phyloP scores from a whole-genome alignment of 129 eudicot genomes.

The Gnaphalium uliginosum region DNA sequence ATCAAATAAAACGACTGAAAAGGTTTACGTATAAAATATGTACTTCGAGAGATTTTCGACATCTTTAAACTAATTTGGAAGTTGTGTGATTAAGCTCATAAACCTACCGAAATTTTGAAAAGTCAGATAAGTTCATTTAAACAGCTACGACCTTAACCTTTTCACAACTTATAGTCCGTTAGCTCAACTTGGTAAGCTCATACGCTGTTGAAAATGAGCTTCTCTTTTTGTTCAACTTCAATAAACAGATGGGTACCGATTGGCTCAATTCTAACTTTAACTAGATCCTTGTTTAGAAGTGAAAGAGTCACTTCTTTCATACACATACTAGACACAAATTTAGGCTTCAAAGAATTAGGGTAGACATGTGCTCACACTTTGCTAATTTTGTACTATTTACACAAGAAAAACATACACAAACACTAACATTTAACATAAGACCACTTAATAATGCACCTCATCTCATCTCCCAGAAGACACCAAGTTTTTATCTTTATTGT shows the following conservation, averaged over 20 bases:
- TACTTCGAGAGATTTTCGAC: no score
- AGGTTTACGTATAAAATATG: not conserved
- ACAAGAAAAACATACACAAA: conserved; percentile 27
- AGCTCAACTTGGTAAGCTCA: not conserved
- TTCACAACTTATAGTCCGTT: no score
- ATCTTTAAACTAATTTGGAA: no score
- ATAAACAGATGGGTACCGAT: no score
- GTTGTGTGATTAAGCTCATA: no score
- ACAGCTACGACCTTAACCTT: no score
- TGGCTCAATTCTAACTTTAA: conserved; percentile 5
- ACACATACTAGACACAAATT: conserved; percentile 18
- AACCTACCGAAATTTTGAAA: no score
- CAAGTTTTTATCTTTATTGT: conserved; percentile 37
- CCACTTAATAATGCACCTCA: conserved; percentile 22
- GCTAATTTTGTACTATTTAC: conserved; percentile 32
- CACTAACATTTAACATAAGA: conserved; percentile 17
- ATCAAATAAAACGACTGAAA: no score
- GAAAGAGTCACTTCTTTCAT: conserved; percentile 15
- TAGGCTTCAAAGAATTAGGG: conserved; percentile 24
- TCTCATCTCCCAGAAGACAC: conserved; percentile 52
- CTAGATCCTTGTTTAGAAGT: not conserved
- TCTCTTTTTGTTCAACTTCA: not conserved
- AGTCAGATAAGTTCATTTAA: no score
- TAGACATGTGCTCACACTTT: conserved; percentile 17
- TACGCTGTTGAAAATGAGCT: not conserved